phyloP scores from a whole-genome alignment of 352 stramenopile species.

The Phytophthora gonapodyides region DNA sequence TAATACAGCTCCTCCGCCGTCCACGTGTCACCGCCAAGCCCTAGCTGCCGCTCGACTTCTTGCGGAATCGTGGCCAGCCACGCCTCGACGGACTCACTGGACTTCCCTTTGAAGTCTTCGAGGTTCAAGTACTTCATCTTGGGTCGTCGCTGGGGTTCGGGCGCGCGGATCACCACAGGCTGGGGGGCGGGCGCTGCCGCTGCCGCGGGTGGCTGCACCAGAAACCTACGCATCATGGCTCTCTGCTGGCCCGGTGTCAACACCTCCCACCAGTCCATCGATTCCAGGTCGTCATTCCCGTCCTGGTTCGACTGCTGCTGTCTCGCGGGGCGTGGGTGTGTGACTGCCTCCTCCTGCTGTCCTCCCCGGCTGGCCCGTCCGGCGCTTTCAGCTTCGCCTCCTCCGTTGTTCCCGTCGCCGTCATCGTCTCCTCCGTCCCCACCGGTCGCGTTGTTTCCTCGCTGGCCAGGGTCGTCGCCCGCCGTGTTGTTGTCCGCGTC shows the following conservation, averaged over 20 bases:
- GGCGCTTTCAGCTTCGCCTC: no score
- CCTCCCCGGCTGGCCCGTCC: no score
- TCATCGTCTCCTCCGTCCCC: no score
- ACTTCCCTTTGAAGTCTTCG: neutral
- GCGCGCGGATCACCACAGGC: no score
- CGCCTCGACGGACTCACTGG: neutral
- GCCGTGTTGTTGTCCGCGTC: no score
- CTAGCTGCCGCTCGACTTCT: neutral
- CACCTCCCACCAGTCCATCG: conserved; percentile 5
- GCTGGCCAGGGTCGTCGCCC: no score
- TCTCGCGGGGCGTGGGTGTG: no score
- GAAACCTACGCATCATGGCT: conserved; percentile 1
- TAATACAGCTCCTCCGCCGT: neutral
- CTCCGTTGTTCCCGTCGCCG: no score
- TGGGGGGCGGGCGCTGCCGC: neutral
- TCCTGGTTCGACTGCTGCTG: neutral
- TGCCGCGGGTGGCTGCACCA: neutral
- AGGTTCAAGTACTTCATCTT: neutral
- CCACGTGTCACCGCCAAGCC: conserved; percentile 1
- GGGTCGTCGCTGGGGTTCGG: no score
- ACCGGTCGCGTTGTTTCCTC: no score
- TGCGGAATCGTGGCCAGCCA: neutral
- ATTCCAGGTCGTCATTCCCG: neutral
- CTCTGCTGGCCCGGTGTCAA: neutral
- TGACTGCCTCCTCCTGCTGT: no score